Percentiles rank a stretch among this genome's conserved stretches.
These are phyloP conservation scores for Lolium rigidum DNA, from an alignment of 176 grass and related monocot genomes.

Conservation along the genomic window DNA sequence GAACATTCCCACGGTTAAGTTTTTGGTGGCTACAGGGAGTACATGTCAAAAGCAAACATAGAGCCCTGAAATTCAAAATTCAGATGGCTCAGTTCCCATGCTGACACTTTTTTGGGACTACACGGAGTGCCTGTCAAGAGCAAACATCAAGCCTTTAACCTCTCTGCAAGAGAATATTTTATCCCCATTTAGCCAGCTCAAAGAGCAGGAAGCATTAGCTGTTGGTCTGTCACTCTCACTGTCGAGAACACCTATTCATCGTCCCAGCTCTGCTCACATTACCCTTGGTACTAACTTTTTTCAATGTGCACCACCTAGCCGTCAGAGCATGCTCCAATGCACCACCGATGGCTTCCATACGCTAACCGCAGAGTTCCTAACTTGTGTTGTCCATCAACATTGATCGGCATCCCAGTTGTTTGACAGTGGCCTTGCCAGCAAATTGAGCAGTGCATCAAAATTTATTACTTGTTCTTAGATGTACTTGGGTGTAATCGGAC, in stretches of 20 bases:
- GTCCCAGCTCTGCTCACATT: background rate
- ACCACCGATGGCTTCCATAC: background rate
- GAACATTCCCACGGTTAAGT: background rate
- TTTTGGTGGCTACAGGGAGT: background rate
- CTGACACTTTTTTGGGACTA: background rate
- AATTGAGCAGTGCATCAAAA: background rate
- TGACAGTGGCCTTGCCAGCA: background rate
- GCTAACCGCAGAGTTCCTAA: background rate
- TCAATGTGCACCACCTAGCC: background rate
- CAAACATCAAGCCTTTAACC: background rate
- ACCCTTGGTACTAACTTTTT: background rate
- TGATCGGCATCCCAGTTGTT: background rate
- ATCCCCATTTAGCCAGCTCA: background rate
- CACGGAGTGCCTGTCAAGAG: background rate
- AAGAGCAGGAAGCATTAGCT: conserved; percentile 4
- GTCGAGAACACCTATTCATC: background rate
- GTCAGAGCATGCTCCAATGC: background rate
- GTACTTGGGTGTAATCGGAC: background rate
- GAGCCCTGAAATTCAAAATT: background rate
- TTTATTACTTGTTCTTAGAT: background rate
- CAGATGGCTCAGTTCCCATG: background rate
- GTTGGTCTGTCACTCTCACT: background rate
- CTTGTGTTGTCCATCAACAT: background rate
- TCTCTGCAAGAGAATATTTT: background rate
- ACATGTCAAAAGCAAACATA: background rate